Base-by-base conservation (phyloP, 1,139 yeast species). In the Debaryomycetaceae sp. region DNA sequence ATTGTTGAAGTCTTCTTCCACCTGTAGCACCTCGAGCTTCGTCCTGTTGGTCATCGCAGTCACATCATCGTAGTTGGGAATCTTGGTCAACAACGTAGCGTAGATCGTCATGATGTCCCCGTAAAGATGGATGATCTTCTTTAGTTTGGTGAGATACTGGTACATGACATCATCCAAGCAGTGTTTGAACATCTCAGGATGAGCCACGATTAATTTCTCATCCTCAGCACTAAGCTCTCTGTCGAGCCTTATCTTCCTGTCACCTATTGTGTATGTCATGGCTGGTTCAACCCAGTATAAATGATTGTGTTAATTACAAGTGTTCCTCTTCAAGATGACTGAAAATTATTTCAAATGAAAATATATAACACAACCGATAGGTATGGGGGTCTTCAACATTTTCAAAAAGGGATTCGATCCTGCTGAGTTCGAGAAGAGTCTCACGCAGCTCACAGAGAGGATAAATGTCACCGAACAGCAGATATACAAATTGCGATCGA, bases 361-460 rank as follows among this genome's bases (percentile, higher is more conserved):
- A 24, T 17, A 24, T 34, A n/a, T 17, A 30, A 31, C 24, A 24
- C 36, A 17, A 39, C 33, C 27, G 14, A 8, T 37, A 17, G 27
- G 11, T 33, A 61, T 61, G 65, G 63, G 59, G 35, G 57, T 68
- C 22, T 66, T 71, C 41, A 59, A 62, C 34, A 42, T 70, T 33
- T 68, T 73, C 45, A 60, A 60, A 39, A 60, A 57, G 51, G 71
- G 68, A 46, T 78, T 78, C 51, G 76, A 79, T 53, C 77, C 83
- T 1, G 70, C 73, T 13, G 54, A 59, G 34, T 80, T 75, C 57
- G 87, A 82, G 50, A 70, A 65, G 47, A 80, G 79, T 38, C 62
- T 82, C 43, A 72, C 76, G 17, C 50, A 58, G 5, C 49, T 81
- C 9, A 67, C 80, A 1, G 62, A 62, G 7, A 61, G 66, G 17